Conservation (phyloP, 2,329 filamentous ascomycete genomes). For the Botryosphaeria dothidea region DNA sequence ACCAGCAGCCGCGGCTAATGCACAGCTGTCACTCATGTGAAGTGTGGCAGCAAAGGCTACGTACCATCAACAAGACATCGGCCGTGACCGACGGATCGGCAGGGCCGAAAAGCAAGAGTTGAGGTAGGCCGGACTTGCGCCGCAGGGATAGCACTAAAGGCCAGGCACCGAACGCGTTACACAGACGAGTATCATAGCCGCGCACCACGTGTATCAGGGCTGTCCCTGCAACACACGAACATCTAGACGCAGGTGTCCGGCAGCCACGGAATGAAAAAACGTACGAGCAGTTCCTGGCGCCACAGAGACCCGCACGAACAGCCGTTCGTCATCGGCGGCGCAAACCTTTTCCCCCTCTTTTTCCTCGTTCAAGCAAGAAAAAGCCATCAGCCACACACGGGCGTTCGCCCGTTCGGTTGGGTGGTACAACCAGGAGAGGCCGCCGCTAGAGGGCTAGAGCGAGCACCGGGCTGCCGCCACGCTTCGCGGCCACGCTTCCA, state of each 20-base stretch:
- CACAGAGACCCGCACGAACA: too few relatives aligned
- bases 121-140: background rate
- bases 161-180: background rate
- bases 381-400: too few relatives aligned
- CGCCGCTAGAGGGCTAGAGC: too few relatives aligned
- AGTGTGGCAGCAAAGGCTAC: background rate
- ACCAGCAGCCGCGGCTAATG: background rate
- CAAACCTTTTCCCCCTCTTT: background rate
- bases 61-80: background rate
- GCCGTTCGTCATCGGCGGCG: background rate
- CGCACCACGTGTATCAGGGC: background rate
- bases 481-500: background rate
- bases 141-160: background rate
- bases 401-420: too few relatives aligned
- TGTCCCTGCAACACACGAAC: background rate
- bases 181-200: background rate
- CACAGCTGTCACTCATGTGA: background rate
- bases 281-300: background rate
- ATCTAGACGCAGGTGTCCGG: background rate
- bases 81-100: background rate
- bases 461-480: too few relatives aligned
- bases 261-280: background rate
- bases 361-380: too few relatives aligned
- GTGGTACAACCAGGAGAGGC: too few relatives aligned
- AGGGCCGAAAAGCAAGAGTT: background rate